Evolutionary conservation across 202 grass and related monocot species (phyloP).

Genomic region (Setaria italica): DNA sequence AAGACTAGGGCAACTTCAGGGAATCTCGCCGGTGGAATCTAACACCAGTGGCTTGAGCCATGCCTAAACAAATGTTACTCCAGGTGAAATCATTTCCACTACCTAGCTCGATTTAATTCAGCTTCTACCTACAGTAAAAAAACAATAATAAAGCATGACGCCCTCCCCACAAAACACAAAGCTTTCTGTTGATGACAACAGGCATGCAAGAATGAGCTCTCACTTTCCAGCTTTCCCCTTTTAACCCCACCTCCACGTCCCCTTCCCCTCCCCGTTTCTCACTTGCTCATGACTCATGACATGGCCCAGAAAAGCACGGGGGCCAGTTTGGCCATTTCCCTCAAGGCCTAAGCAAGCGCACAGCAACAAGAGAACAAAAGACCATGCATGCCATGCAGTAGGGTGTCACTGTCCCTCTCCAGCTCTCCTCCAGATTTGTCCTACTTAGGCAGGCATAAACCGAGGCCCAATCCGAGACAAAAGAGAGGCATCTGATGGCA

Average conservation of each 20-base stretch:
- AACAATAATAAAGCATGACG: constrained; percentile 51
- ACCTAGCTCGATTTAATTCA: neutral
- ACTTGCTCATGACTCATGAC: neutral
- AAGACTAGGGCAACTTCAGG: neutral
- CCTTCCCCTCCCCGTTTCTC: constrained; percentile 29
- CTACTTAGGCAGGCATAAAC: constrained; percentile 46
- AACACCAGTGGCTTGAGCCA: neutral
- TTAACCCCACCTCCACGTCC: constrained; percentile 50
- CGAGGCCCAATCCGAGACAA: constrained; percentile 23
- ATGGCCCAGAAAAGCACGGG: constrained; percentile 26
- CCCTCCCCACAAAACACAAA: constrained; percentile 30
- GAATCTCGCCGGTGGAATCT: constrained; percentile 33
- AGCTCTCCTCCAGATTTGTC: constrained; percentile 67
- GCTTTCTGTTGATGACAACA: constrained; percentile 41
- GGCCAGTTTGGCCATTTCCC: constrained; percentile 41
- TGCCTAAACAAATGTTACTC: neutral
- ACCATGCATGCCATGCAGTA: neutral
- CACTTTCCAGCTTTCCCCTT: constrained; percentile 56
- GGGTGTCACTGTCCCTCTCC: constrained; percentile 44
- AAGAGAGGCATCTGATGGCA: constrained; percentile 50
- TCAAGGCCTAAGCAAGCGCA: constrained; percentile 31
- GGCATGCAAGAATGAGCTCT: constrained; percentile 8
- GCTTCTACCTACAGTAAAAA: neutral
- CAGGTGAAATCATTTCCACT: neutral
- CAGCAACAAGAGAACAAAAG: constrained; percentile 65